Evolutionary conservation across 1,284 basidiomycete species (phyloP), one percentile per base, ranked within the genome.

Genomic region (Apiotrichum porosum): DNA sequence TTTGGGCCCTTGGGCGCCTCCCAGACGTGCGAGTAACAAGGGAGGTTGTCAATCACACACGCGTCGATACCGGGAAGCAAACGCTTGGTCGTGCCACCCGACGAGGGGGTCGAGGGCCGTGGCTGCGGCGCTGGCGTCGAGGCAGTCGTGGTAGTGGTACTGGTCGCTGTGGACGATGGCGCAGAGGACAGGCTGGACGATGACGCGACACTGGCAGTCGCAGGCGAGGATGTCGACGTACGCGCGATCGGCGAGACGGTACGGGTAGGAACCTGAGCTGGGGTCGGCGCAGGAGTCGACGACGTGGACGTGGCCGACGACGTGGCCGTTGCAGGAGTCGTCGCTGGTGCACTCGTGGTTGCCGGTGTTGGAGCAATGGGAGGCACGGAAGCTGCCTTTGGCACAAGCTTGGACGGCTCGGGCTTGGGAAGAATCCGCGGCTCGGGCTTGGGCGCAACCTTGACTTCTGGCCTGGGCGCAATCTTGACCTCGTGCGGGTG

Each of bases 11-110:
- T 47, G 13, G 44, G 42, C 10, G 54, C 49, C 39, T 61, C 62
- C 37, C 54, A 62, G 9, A 63, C 33, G 49, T 66, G 62, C 28
- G 60, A 56, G 52, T 71, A 71, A 12, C 68, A 65, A 1, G 69
- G 69, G 3, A 71, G 67, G 37, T 68, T 64, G 45, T 69, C 66
- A 6, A 71, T 58, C 9, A 71, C 67, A 52, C 64, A 63, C 6
- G 66, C 66, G 32, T 64, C 61, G 4, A 71, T 61, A 9, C 65
- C 67, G 9, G 62, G 59, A 19, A 68, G 63, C 4, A 71, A 55
- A 6, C 56, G 56, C 48, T 68, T 65, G 22, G 61, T 65, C 13
- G 58, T 53, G 15, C 42, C 45, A 21, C 48, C 42, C 1, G 32
- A 34, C 0, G 54, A 37, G 3, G 51, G 48, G 9, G 43, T 54